Evolutionary conservation across 257 asterid species (phyloP).

Genomic region (Nicotiana tabacum): DNA sequence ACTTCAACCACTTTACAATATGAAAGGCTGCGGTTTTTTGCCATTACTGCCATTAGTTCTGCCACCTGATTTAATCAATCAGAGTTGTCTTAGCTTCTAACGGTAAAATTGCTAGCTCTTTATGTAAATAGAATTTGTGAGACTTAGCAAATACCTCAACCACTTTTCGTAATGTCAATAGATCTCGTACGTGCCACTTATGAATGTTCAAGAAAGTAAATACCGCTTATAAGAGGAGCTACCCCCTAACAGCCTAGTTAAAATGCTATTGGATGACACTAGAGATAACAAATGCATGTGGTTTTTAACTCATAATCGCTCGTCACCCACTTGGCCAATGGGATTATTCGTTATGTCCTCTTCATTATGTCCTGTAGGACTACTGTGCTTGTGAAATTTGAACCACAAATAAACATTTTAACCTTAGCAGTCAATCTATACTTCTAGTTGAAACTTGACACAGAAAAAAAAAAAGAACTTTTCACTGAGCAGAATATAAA

Average conservation of each 20-base stretch:
- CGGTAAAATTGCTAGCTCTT: background rate
- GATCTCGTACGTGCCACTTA: background rate
- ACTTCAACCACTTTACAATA: slow-evolving; percentile 89
- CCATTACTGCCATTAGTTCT: slow-evolving; percentile 83
- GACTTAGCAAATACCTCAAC: background rate
- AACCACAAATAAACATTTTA: no score
- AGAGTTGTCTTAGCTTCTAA: slow-evolving; percentile 15
- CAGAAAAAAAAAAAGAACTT: background rate
- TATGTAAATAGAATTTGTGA: background rate
- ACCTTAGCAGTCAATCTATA: background rate
- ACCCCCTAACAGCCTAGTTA: background rate
- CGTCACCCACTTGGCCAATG: background rate
- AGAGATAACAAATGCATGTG: background rate
- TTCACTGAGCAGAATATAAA: background rate
- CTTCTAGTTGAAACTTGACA: background rate
- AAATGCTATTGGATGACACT: background rate
- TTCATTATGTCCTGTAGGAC: no score
- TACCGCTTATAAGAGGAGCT: background rate
- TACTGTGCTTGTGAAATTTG: no score
- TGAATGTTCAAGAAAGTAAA: background rate
- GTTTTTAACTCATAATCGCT: background rate
- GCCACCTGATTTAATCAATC: slow-evolving; percentile 62
- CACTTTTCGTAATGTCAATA: background rate
- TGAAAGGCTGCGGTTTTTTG: slow-evolving; percentile 62
- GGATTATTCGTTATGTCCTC: no score